A percentile compares a stretch with the other conserved stretches of the same genome.
Evolutionary conservation across 2,329 filamentous ascomycete species (phyloP).

Genomic region (Pestalotiopsis fici): DNA sequence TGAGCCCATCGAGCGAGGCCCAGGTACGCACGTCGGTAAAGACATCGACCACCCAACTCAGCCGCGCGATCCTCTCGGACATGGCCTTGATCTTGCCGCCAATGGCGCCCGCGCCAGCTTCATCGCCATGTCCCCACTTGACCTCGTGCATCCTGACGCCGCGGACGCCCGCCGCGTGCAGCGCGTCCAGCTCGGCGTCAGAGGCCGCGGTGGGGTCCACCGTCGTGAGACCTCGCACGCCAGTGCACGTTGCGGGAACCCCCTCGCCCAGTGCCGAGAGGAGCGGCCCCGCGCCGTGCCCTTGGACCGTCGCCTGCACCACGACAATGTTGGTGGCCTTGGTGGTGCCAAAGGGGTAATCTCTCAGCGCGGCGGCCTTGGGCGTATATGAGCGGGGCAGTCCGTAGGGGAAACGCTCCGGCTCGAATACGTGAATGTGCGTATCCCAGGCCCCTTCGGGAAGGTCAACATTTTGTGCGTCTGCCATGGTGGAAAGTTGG

Average conservation of each 20-base stretch:
- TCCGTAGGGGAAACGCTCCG: background rate
- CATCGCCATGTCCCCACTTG: constrained; percentile 2
- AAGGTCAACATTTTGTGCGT: background rate
- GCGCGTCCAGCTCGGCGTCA: constrained; percentile 3
- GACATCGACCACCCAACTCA: constrained; percentile 1
- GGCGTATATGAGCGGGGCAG: constrained; percentile 1
- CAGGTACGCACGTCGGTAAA: constrained; percentile 1
- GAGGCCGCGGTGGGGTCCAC: background rate
- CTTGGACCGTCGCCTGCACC: background rate
- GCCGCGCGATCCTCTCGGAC: background rate
- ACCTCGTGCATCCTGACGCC: constrained; percentile 3
- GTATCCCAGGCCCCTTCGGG: background rate
- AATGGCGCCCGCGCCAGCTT: background rate
- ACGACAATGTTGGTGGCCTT: background rate
- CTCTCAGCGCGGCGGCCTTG: background rate
- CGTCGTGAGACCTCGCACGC: background rate
- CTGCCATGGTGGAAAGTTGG: background rate
- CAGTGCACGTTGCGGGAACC: background rate
- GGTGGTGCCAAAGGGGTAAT: background rate
- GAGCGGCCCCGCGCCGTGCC: background rate
- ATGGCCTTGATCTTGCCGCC: background rate
- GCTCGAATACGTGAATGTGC: background rate
- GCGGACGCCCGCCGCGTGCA: background rate
- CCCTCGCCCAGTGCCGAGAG: background rate
- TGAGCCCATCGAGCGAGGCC: background rate